phyloP scores from a whole-genome alignment of 148 eudicot species.

The Chenopodium berlandieri region DNA sequence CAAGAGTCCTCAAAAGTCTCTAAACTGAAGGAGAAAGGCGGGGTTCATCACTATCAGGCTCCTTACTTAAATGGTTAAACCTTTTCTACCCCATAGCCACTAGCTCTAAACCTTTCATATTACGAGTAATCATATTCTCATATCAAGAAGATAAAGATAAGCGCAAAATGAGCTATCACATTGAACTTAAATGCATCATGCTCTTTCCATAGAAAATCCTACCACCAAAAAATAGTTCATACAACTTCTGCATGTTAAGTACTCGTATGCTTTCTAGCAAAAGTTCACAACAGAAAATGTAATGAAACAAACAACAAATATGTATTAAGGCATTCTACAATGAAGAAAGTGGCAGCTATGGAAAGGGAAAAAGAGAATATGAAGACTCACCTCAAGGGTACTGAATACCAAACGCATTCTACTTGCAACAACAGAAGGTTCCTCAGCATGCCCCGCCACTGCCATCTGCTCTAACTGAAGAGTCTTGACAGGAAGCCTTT shows the following conservation, averaged over 20 bases:
- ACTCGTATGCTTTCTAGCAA: too few species aligned
- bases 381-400: slow-evolving; percentile 74
- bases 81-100: too few species aligned
- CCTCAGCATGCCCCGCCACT: slow-evolving; percentile 72
- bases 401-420: slow-evolving; percentile 93
- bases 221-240: background rate
- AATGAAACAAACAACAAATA: background rate
- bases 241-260: background rate
- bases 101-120: too few species aligned
- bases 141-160: too few species aligned
- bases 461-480: slow-evolving; percentile 98
- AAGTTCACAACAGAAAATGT: background rate
- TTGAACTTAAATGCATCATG: background rate
- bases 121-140: too few species aligned
- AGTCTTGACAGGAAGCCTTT: slow-evolving; percentile 96
- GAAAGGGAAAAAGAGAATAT: background rate
- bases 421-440: slow-evolving; percentile 88
- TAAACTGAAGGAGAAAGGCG: background rate
- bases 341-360: background rate
- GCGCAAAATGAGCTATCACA: background rate
- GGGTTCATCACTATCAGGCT: too few species aligned
- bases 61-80: too few species aligned
- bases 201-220: background rate
- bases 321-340: background rate
- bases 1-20: background rate